Conservation (phyloP, 148 eudicot genomes). For the Suaeda aralocaspica region DNA sequence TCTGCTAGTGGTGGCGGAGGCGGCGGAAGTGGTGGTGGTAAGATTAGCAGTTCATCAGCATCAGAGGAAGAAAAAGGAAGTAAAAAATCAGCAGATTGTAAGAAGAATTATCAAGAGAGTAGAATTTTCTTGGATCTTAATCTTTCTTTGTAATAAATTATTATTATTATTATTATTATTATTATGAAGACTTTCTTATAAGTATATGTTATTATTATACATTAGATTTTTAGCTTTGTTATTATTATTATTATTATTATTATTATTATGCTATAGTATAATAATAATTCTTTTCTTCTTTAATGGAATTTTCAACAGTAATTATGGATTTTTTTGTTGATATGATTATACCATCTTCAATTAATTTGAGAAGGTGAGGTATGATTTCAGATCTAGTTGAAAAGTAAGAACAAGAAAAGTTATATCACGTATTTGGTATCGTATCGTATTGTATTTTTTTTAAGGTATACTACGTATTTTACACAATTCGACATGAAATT, state of each 20-base stretch:
- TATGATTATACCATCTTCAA: too few species aligned
- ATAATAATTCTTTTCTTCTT: not conserved
- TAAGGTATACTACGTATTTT: too few species aligned
- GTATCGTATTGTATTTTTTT: too few species aligned
- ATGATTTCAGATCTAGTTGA: too few species aligned
- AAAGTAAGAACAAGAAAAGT: too few species aligned
- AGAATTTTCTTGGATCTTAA: slow-evolving; percentile 32
- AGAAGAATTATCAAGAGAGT: slow-evolving; percentile 8
- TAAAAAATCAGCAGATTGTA: not conserved
- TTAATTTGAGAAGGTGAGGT: too few species aligned
- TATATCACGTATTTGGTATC: too few species aligned
- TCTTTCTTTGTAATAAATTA: slow-evolving; percentile 34
- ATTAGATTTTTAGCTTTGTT: not conserved
- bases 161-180: too few species aligned
- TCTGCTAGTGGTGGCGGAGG: not conserved
- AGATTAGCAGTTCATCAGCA: not conserved
- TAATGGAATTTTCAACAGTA: too few species aligned
- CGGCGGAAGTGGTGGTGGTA: not conserved
- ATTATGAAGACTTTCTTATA: not conserved
- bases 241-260: not conserved
- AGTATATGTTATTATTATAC: not conserved
- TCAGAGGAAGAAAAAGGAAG: not conserved
- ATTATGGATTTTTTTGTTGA: too few species aligned
- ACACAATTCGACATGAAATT: too few species aligned
- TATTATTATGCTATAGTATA: not conserved